Evolutionary conservation across 192 early-diverging fungal species (phyloP).

Genomic region (Oehlia diaphana): DNA sequence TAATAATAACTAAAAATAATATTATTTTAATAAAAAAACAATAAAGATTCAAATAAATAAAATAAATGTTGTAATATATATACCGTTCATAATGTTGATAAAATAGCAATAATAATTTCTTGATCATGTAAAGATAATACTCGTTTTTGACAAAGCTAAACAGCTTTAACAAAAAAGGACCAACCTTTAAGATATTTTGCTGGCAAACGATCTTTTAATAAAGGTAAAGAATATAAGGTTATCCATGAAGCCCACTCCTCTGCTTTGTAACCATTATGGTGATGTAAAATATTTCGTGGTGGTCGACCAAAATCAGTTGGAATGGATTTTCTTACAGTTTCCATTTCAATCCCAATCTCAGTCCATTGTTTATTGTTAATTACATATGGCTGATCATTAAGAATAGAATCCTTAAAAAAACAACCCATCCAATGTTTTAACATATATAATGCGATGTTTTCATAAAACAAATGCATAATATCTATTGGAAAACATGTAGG

Average conservation of each 20-base stretch:
- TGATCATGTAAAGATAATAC: not conserved
- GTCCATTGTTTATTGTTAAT: not conserved
- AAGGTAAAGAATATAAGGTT: not conserved
- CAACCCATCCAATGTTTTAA: not conserved
- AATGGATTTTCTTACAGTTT: not conserved
- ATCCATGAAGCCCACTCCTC: not conserved
- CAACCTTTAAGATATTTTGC: not conserved
- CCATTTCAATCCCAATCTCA: not conserved
- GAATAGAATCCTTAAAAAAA: not conserved
- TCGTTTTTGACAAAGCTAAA: not conserved
- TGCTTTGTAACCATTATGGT: not conserved
- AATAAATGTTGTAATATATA: too few species aligned
- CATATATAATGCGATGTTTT: not conserved
- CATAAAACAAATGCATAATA: slow-evolving; percentile 18
- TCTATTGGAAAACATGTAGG: not conserved
- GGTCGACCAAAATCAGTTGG: not conserved
- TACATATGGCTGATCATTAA: not conserved
- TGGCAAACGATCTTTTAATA: not conserved
- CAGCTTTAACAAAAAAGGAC: not conserved
- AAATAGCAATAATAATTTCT: not conserved
- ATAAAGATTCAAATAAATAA: too few species aligned
- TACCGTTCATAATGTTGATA: not conserved
- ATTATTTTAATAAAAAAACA: too few species aligned
- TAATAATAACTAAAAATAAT: not conserved
- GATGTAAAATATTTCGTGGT: not conserved